Base-by-base conservation (phyloP, 164 flowering plant species). In the Platanus orientalis region DNA sequence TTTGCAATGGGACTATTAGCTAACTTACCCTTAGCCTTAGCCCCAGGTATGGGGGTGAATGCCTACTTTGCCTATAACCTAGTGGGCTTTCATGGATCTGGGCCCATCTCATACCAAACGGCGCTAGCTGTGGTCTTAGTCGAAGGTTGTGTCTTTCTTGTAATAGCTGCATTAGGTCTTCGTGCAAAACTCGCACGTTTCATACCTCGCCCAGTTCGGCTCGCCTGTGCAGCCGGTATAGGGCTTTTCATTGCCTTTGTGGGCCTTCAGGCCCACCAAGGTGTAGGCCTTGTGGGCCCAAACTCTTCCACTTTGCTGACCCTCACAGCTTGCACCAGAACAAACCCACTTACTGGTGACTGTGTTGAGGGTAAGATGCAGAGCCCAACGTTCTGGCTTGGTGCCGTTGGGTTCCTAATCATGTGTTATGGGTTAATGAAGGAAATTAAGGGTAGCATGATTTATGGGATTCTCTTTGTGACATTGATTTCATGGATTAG, bases 1-100 rank as follows among this genome's bases (percentile, higher is more conserved):
- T 27, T 86, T 16, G 88, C 82, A 12, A 89, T 92, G 96, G 98
- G 98, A 1, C 1, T 84, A 5, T 52, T 82, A 0, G 92, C 96
- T 7, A 92, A 92, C 58, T 70, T 92, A 23, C 96, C 98, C 7
- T 58, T 92, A 24, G 92, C 79, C 25, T 51, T 88, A 32, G 95
- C 96, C 27, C 98, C 94, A 0, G 98, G 80, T 2, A 92, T 92
- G 98, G 98, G 98, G 7, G 72, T 85, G 5, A 92, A 92, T 57
- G 94, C 94, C 12, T 92, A 86, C 76, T 64, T 89, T 54, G 87
- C 96, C 13, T 92, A 87, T 55, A 84, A 79, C 66, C 36, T 89
- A 16, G 92, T 92, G 69, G 98, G 98, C 61, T 86, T 86, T 62
- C 94, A 83, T 69, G 94, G 98, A 16, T 75, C 88, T 11, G 92